phyloP scores from a whole-genome alignment of 257 asterid genomes.

The Fraxinus anomala region DNA sequence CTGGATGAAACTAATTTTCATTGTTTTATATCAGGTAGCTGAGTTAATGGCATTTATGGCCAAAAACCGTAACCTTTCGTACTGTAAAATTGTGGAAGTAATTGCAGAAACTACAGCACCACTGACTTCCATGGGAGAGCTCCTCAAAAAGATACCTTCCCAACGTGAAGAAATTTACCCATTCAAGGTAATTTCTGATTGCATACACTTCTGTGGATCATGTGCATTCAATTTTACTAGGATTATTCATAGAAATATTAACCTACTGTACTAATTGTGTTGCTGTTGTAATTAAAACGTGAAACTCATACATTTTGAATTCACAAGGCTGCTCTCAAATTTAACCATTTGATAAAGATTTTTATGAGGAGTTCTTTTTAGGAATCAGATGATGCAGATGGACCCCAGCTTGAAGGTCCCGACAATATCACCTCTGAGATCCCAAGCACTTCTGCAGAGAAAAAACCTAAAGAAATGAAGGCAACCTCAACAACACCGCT shows the following conservation, averaged over 20 bases:
- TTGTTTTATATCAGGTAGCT: constrained; percentile 65
- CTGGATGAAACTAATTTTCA: constrained; percentile 24
- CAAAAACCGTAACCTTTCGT: constrained; percentile 66
- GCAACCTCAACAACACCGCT: constrained; percentile 43
- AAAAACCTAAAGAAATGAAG: constrained; percentile 41
- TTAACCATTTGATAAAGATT: neutral
- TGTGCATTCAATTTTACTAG: neutral
- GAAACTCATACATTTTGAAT: neutral
- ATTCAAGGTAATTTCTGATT: constrained; percentile 48
- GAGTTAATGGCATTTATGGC: constrained; percentile 90
- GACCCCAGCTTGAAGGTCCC: constrained; percentile 34
- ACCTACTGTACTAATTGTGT: neutral
- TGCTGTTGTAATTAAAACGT: neutral
- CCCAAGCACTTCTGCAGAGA: constrained; percentile 27
- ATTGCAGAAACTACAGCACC: constrained; percentile 92
- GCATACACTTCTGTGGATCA: neutral
- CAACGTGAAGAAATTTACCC: constrained; percentile 40
- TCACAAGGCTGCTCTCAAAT: neutral
- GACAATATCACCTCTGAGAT: constrained; percentile 31
- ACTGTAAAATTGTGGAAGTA: constrained; percentile 87
- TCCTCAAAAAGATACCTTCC: constrained; percentile 73
- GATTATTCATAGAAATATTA: neutral
- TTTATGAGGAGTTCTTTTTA: constrained; percentile 33
- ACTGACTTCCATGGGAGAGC: constrained; percentile 69
- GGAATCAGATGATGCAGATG: constrained; percentile 46